Base-by-base conservation (phyloP, 1,284 basidiomycete genomes). In the Fomes fomentarius region DNA sequence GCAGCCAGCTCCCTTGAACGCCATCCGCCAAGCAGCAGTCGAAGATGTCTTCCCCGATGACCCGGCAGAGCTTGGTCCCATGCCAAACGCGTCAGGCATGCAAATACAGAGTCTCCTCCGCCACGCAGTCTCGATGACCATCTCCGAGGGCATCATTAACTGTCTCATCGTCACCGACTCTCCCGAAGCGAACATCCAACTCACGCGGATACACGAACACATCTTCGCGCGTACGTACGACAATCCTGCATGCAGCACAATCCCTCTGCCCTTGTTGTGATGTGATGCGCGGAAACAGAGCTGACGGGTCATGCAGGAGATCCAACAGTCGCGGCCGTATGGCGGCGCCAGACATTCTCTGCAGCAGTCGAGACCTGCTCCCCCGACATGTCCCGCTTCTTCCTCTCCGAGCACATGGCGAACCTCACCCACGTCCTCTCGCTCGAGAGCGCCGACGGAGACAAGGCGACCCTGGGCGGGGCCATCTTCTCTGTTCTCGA, bases 301-400 rank as follows among this genome's bases (percentile, higher is more conserved):
- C 48, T 24, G 24, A 24, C 22, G 21, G 9, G 11, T 25, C 45
- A 25, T 30, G 39, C 60, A 91, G 89, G 88, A 44, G 89, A 92
- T 65, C 83, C 91, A 10, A 86, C 87, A 4, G 89, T 93, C 15
- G 91, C 91, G 1, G 81, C 83, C 42, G 90, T 93, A 11, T 93
- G 91, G 91, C 81, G 91, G 11, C 81, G 91, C 5, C 91, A 93
- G 67, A 93, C 91, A 3, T 90, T 92, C 71, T 85, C 86, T 7
- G 90, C 91, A 0, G 89, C 91, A 3, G 85, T 93, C 47, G 89
- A 91, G 45, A 68, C 78, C 0, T 88, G 85, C 67, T 84, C 88
- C 1, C 79, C 83, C 2, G 82, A 85, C 37, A 85, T 90, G 79
- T 77, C 82, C 1, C 66, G 76, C 35, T 78, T 74, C 66, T 84